A percentile compares a stretch with the other conserved stretches of the same genome.
phyloP scores from a whole-genome alignment of 108 stramenopile species.

The Nitzschia sp. region DNA sequence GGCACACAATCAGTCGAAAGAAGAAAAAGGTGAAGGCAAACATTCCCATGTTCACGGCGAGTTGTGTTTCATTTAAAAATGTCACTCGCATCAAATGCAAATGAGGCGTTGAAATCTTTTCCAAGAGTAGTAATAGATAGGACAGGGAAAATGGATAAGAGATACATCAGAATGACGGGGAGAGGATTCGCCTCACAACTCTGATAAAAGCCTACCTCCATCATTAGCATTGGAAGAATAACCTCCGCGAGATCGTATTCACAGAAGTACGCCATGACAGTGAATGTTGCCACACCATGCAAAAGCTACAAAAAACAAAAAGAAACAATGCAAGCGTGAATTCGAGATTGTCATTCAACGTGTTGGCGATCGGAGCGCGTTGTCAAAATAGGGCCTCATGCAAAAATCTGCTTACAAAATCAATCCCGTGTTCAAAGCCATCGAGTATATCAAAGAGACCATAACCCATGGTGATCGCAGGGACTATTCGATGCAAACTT shows the following conservation, averaged over 20 bases:
- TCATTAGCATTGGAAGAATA: slow-evolving; percentile 51
- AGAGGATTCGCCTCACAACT: not conserved
- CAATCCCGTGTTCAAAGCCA: slow-evolving; percentile 43
- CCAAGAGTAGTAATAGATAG: not conserved
- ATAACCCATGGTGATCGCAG: slow-evolving; percentile 68
- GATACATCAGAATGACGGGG: not conserved
- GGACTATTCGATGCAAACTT: slow-evolving; percentile 62
- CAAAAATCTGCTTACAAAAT: slow-evolving; percentile 43
- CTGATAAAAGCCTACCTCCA: slow-evolving; percentile 45
- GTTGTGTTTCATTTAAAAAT: slow-evolving; percentile 14
- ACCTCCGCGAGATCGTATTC: slow-evolving; percentile 45
- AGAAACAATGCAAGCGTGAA: not conserved
- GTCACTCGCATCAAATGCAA: slow-evolving; percentile 40
- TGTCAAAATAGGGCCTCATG: not conserved
- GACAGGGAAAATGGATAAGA: not conserved
- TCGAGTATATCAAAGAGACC: slow-evolving; percentile 57
- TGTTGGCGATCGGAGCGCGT: too few relatives aligned
- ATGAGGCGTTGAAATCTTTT: slow-evolving; percentile 39
- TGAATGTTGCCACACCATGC: slow-evolving; percentile 56
- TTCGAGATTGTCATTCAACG: too few relatives aligned
- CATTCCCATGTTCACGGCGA: slow-evolving; percentile 31
- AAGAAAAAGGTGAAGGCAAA: slow-evolving; percentile 54
- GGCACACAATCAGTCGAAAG: slow-evolving; percentile 49
- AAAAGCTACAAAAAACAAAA: slow-evolving; percentile 28
- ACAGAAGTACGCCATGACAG: slow-evolving; percentile 57